phyloP scores from a whole-genome alignment of 352 stramenopile species.

The Aphanomyces stellatus region DNA sequence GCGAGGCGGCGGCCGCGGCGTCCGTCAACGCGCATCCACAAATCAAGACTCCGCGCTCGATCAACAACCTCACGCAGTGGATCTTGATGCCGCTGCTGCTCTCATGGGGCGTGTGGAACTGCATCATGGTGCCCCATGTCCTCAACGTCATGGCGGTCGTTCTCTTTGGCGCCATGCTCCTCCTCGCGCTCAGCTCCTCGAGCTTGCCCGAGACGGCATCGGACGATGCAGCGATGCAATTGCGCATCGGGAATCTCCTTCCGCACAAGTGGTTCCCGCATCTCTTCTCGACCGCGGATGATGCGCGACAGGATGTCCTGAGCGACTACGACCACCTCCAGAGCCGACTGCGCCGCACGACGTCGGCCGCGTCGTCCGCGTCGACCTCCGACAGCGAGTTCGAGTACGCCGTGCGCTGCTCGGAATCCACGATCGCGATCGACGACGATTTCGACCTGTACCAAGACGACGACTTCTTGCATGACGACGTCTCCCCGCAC shows the following conservation, averaged over 20 bases:
- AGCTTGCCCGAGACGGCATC: background rate
- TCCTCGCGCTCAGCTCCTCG: background rate
- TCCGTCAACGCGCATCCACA: no score
- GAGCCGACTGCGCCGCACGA: background rate
- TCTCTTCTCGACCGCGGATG: background rate
- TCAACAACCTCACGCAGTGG: background rate
- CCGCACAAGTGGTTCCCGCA: conserved; percentile 17
- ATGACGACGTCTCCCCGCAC: background rate
- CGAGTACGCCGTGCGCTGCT: conserved; percentile 7
- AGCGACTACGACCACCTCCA: background rate
- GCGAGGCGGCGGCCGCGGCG: background rate
- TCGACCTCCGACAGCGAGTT: conserved; percentile 7
- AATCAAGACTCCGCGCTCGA: no score
- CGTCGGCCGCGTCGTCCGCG: conserved; percentile 2
- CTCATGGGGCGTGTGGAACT: background rate
- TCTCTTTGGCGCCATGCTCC: background rate
- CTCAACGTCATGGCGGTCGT: background rate
- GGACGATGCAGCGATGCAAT: conserved; percentile 22
- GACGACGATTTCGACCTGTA: conserved; percentile 16
- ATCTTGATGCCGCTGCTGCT: background rate
- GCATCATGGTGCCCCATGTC: background rate
- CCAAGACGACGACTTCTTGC: background rate
- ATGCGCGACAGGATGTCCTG: no score
- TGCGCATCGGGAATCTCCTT: conserved; percentile 21
- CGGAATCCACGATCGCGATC: conserved; percentile 14